These are phyloP conservation scores for Saturnispora serradocipensis DNA, from an alignment of 805 yeast genomes.

Conservation along the genomic window DNA sequence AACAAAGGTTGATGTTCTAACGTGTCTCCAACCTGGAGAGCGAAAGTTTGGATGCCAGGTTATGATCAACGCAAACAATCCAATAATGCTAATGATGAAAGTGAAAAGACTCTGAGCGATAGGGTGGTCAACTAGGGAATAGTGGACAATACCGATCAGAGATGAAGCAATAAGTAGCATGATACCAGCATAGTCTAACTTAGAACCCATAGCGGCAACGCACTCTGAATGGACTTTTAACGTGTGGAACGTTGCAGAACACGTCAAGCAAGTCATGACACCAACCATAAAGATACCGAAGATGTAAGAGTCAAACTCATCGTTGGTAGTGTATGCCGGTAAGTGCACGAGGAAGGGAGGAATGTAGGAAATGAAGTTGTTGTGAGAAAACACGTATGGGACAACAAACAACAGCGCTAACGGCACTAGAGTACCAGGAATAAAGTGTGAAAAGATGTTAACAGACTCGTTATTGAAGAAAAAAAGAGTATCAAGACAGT, in stretches of 20 bases:
- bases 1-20: slow-evolving; percentile 71
- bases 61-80: slow-evolving; percentile 49
- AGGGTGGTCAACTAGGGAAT: slow-evolving; percentile 38
- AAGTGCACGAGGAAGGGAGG: slow-evolving; percentile 21
- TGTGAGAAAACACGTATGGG: slow-evolving; percentile 18
- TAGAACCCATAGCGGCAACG: slow-evolving; percentile 38
- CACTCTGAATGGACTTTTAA: slow-evolving; percentile 40
- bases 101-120: slow-evolving; percentile 31
- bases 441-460: slow-evolving; percentile 41
- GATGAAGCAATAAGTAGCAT: slow-evolving; percentile 42
- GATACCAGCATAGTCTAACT: slow-evolving; percentile 48
- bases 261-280: slow-evolving; percentile 34
- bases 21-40: slow-evolving; percentile 63
- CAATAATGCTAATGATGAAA: slow-evolving; percentile 43
- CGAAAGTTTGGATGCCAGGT: slow-evolving; percentile 61
- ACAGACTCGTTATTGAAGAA: slow-evolving; percentile 47
- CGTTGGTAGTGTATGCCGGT: slow-evolving; percentile 20
- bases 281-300: slow-evolving; percentile 39
- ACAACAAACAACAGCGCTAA: slow-evolving; percentile 13
- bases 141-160: slow-evolving; percentile 30
- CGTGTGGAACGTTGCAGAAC: slow-evolving; percentile 44
- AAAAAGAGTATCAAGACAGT: slow-evolving; percentile 33
- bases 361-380: slow-evolving; percentile 15
- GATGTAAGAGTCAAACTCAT: slow-evolving; percentile 30
- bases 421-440: slow-evolving; percentile 34